These are phyloP conservation scores for Pleodorina starrii DNA, from an alignment of 139 green algal genomes.

Conservation along the genomic window DNA sequence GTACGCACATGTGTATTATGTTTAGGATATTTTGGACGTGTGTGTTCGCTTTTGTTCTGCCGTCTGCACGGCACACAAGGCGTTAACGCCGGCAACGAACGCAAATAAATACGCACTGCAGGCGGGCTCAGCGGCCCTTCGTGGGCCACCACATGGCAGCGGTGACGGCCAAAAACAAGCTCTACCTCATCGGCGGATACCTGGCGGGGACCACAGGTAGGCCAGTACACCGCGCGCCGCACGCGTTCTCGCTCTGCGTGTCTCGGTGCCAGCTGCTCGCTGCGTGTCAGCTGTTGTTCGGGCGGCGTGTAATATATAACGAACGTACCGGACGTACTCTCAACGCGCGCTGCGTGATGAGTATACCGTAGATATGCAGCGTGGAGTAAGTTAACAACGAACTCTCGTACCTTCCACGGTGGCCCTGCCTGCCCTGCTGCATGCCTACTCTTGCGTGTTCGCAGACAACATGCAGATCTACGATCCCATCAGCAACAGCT, in stretches of 20 bases:
- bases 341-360: background rate
- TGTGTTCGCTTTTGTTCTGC: too few relatives aligned
- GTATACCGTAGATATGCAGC: background rate
- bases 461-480: constrained; percentile 9
- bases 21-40: too few relatives aligned
- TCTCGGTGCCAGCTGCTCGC: background rate
- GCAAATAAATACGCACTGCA: too few relatives aligned
- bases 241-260: background rate
- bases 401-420: background rate
- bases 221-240: background rate
- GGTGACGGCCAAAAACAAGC: background rate
- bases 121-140: background rate
- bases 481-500: background rate
- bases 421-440: background rate
- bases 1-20: background rate
- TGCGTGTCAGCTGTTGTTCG: background rate
- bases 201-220: background rate
- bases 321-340: background rate
- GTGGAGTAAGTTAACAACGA: background rate
- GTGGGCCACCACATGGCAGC: background rate
- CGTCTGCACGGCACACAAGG: too few relatives aligned
- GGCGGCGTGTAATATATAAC: background rate
- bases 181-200: constrained; percentile 28
- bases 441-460: background rate
- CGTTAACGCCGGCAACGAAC: too few relatives aligned